Conservation (phyloP, 2,329 filamentous ascomycete species). For the Penicillium verrucosum region DNA sequence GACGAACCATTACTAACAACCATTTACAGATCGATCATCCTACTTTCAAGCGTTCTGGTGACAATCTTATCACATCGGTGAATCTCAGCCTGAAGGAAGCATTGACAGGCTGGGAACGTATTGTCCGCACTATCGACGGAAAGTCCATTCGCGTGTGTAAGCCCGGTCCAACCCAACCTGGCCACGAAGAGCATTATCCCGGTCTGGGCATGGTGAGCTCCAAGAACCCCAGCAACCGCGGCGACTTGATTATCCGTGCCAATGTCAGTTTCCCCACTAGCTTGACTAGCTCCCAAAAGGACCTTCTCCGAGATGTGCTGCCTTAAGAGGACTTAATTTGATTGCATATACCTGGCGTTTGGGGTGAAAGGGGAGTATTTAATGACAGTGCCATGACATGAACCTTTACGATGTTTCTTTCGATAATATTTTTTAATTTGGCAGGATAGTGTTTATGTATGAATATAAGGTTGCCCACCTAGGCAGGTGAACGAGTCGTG, state of each 20-base stretch:
- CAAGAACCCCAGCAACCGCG: slow-evolving; percentile 79
- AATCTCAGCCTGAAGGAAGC: slow-evolving; percentile 89
- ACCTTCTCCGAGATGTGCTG: slow-evolving; percentile 74
- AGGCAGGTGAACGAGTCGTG: neutral
- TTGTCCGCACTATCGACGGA: slow-evolving; percentile 90
- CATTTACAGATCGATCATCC: slow-evolving; percentile 73
- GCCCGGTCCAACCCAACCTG: slow-evolving; percentile 79
- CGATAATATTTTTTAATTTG: neutral
- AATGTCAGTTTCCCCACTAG: slow-evolving; percentile 88
- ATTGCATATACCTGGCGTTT: slow-evolving; percentile 29
- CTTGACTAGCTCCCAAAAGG: slow-evolving; percentile 75
- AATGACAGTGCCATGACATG: slow-evolving; percentile 16
- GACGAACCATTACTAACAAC: slow-evolving; percentile 40
- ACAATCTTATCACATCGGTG: slow-evolving; percentile 76
- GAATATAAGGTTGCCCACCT: neutral
- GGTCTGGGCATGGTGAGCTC: slow-evolving; percentile 90
- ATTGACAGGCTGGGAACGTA: slow-evolving; percentile 86
- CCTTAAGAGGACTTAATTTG: slow-evolving; percentile 31
- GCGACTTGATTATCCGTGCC: slow-evolving; percentile 84
- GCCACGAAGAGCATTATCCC: slow-evolving; percentile 76
- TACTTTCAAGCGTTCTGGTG: slow-evolving; percentile 79
- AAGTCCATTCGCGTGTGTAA: slow-evolving; percentile 78
- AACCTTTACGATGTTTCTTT: neutral
- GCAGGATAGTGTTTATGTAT: neutral
- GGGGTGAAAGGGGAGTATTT: slow-evolving; percentile 19